Conservation (phyloP, 148 eudicot genomes). For the Diospyros lotus region DNA sequence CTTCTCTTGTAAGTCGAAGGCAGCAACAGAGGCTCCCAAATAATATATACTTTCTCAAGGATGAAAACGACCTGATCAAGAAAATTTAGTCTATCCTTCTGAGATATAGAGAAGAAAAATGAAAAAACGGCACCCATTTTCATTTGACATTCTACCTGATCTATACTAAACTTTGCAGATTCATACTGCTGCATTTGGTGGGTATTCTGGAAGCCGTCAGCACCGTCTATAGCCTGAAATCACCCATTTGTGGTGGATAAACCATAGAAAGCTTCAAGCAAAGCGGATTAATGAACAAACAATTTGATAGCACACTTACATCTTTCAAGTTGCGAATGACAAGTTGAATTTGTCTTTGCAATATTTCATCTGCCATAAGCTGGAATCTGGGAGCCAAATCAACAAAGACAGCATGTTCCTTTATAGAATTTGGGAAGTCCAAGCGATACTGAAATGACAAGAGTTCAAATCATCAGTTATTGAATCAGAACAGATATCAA, state of each 20-base stretch:
- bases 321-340: slow-evolving; percentile 64
- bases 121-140: neutral
- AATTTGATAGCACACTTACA: slow-evolving; percentile 30
- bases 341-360: slow-evolving; percentile 69
- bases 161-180: slow-evolving; percentile 82
- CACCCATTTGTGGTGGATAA: slow-evolving; percentile 7
- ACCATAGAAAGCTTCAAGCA: neutral
- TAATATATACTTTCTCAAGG: slow-evolving; percentile 83
- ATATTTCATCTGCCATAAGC: slow-evolving; percentile 70
- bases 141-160: slow-evolving; percentile 52
- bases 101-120: neutral
- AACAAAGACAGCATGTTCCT: slow-evolving; percentile 72
- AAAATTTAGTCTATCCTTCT: slow-evolving; percentile 3
- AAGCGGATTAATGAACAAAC: neutral
- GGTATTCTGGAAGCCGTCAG: slow-evolving; percentile 95
- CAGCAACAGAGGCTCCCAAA: slow-evolving; percentile 88
- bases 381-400: slow-evolving; percentile 91
- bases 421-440: slow-evolving; percentile 65
- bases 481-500: neutral
- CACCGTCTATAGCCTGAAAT: slow-evolving; percentile 84
- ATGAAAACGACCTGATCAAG: slow-evolving; percentile 66
- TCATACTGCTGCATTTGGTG: slow-evolving; percentile 72
- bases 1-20: slow-evolving; percentile 71
- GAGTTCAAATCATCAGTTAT: slow-evolving; percentile 13
- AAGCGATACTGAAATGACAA: slow-evolving; percentile 62